Conservation (phyloP, 495 filamentous ascomycete genomes). For the Cercophora sp. region DNA sequence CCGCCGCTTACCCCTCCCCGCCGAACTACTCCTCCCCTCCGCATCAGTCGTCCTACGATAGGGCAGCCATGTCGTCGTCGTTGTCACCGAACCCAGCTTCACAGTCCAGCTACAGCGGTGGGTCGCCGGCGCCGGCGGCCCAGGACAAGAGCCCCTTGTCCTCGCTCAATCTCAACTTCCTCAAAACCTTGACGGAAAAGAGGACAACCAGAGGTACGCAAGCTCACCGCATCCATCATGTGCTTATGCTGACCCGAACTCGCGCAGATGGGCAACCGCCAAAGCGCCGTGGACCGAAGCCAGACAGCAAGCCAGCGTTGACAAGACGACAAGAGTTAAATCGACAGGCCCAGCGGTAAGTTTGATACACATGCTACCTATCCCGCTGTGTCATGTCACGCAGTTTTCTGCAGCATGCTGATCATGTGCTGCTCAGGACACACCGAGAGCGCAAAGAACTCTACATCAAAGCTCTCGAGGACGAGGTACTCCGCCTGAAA, state of each 20-base stretch:
- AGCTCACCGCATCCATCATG: background rate
- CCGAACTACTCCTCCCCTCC: slow-evolving; percentile 32
- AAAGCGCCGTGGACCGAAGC: slow-evolving; percentile 91
- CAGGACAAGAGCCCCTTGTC: slow-evolving; percentile 50
- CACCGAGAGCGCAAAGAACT: slow-evolving; percentile 96
- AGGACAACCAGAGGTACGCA: slow-evolving; percentile 40
- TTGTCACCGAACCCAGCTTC: slow-evolving; percentile 33
- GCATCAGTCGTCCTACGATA: slow-evolving; percentile 33
- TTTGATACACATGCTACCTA: too few relatives aligned
- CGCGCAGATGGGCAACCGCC: slow-evolving; percentile 72
- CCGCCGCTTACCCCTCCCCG: slow-evolving; percentile 39
- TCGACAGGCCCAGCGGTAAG: slow-evolving; percentile 89
- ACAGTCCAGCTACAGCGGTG: slow-evolving; percentile 29
- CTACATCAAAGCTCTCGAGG: slow-evolving; percentile 90
- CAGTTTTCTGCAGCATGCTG: background rate
- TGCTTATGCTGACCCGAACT: background rate
- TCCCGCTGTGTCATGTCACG: too few relatives aligned
- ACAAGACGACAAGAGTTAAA: slow-evolving; percentile 95
- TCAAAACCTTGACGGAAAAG: slow-evolving; percentile 60
- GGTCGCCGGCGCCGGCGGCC: slow-evolving; percentile 13
- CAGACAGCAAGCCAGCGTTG: slow-evolving; percentile 90
- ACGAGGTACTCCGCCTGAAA: slow-evolving; percentile 72
- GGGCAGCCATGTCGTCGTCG: slow-evolving; percentile 40
- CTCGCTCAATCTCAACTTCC: slow-evolving; percentile 52
- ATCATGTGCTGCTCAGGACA: slow-evolving; percentile 48